Evolutionary conservation across 305 asterid species (phyloP), one percentile per base, ranked within the genome.

Genomic region (Euphrasia arctica): DNA sequence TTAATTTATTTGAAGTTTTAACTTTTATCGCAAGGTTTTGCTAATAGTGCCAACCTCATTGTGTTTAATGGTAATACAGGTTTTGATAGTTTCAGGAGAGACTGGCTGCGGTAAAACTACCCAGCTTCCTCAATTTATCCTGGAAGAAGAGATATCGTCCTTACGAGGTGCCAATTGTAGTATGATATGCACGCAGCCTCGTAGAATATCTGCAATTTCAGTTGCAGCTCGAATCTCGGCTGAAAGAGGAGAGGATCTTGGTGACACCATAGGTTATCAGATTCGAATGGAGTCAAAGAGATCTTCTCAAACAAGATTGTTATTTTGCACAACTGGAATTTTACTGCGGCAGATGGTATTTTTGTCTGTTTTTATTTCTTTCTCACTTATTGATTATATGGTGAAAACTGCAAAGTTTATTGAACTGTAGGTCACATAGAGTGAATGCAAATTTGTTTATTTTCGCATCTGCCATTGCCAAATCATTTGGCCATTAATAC

Each of bases 41-140:
- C 64, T 55, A 63, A 49, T 42, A 43, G 27, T 51, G 8, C 56
- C 67, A 32, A 54, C 60, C 58, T 39, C 56, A 27, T 58, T 65
- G 61, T 66, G 45, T 67, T 42, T 59, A 29, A 45, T 58, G 22
- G 43, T 45, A 51, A 70, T 69, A 59, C 79, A 92, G 98, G 97
- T 92, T 63, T 81, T 90, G 72, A 90, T 92, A 73, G 97, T 92
- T 50, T 92, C 98, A 8, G 98, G 98, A 73, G 98, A 92, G 85
- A 92, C 98, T 61, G 98, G 98, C 47, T 90, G 98, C 78, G 98
- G 98, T 47, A 92, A 92, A 75, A 90, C 98, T 22, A 92, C 98
- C 39, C 98, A 92, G 79, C 98, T 92, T 75, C 98, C 98, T 75
- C 98, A 92, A 47, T 92, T 84, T 79, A 90, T 92, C 71, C 76